Evolutionary conservation across 345 rosid species (phyloP).

Genomic region (Physaria fendleri): DNA sequence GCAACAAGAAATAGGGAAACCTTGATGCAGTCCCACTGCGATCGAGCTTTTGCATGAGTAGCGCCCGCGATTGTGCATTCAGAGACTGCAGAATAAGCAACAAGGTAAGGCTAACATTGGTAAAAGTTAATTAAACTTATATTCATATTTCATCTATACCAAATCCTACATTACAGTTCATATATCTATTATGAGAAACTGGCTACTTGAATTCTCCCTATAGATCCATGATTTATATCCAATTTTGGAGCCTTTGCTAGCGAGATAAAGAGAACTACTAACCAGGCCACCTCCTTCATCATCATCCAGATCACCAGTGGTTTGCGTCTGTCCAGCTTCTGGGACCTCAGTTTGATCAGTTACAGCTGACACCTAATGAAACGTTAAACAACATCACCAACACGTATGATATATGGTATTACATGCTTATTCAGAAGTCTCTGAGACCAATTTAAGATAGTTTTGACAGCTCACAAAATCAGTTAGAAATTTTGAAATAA

Average conservation of each 20-base stretch:
- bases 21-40: slow-evolving; percentile 77
- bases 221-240: slow-evolving; percentile 3
- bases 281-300: slow-evolving; percentile 97
- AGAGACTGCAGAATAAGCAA: slow-evolving; percentile 51
- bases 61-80: slow-evolving; percentile 84
- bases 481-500: background rate
- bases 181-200: background rate
- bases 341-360: slow-evolving; percentile 72
- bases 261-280: slow-evolving; percentile 31
- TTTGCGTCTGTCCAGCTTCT: slow-evolving; percentile 45
- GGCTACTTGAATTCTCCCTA: background rate
- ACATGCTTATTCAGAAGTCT: slow-evolving; percentile 2
- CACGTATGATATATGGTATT: background rate
- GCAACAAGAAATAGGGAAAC: slow-evolving; percentile 32
- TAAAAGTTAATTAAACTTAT: background rate
- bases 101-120: background rate
- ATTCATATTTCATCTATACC: background rate
- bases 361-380: slow-evolving; percentile 74
- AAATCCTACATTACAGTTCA: background rate
- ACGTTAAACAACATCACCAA: slow-evolving; percentile 6
- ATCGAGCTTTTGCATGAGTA: slow-evolving; percentile 89
- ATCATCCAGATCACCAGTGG: slow-evolving; percentile 86
- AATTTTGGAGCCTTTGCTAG: background rate
- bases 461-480: background rate
- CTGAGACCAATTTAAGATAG: background rate